These are phyloP conservation scores for Globisporangium paroecandrum DNA, from an alignment of 352 stramenopile species.

Conservation along the genomic window DNA sequence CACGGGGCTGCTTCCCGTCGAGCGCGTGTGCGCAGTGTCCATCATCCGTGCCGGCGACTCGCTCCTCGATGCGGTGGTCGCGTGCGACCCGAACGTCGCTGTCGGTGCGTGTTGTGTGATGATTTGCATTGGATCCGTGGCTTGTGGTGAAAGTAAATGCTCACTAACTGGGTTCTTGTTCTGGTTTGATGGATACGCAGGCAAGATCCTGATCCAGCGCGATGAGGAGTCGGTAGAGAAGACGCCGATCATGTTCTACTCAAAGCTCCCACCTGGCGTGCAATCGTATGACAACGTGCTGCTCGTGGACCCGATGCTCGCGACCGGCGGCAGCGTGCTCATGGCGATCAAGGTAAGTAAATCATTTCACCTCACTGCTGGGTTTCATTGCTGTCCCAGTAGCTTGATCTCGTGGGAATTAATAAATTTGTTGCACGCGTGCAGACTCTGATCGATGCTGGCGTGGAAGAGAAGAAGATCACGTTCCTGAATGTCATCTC, in stretches of 20 bases:
- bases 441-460: slow-evolving; percentile 77
- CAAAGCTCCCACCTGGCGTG: slow-evolving; percentile 91
- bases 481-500: slow-evolving; percentile 95
- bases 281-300: slow-evolving; percentile 82
- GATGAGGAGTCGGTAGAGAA: slow-evolving; percentile 89
- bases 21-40: slow-evolving; percentile 88
- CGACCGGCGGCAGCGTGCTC: slow-evolving; percentile 86
- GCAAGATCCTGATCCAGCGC: slow-evolving; percentile 97
- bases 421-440: background rate
- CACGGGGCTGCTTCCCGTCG: slow-evolving; percentile 44
- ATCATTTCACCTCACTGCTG: background rate
- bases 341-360: slow-evolving; percentile 84
- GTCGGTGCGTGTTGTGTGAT: slow-evolving; percentile 43
- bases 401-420: background rate
- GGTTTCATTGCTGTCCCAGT: background rate
- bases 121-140: background rate
- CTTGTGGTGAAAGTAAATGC: background rate
- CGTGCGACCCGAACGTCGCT: slow-evolving; percentile 76
- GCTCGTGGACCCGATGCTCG: slow-evolving; percentile 97
- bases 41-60: slow-evolving; percentile 92
- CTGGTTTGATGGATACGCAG: slow-evolving; percentile 19
- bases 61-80: slow-evolving; percentile 88
- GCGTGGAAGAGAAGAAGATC: slow-evolving; percentile 88
- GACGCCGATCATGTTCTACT: slow-evolving; percentile 91
- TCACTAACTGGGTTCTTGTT: background rate